Base-by-base conservation (phyloP, 2,329 filamentous ascomycete genomes). In the Fusarium sp. region DNA sequence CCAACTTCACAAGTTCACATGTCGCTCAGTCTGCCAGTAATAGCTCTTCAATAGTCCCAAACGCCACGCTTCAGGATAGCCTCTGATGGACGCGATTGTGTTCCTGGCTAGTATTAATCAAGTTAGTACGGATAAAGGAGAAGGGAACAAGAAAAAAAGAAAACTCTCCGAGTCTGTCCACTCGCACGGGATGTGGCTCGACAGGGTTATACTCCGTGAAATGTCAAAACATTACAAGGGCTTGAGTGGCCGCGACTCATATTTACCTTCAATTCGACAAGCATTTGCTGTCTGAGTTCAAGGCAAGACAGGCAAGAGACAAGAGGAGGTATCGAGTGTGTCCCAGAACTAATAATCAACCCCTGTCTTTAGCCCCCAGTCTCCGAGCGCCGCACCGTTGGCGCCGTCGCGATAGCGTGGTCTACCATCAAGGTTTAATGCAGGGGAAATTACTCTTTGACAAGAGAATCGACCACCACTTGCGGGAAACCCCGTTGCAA, bases 341-440 rank as follows among this genome's bases (percentile, higher is more conserved):
- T 60, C 24, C 25, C 58, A 47, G 65, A 41, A 65, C 63, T 61
- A 37, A 61, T 30, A 55, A 66, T 29, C 54, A 57, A 51, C 56
- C 56, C 67, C 51, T 67, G 63, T 47, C 34, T 41, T 22, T 58
- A 22, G n/a, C 20, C 52, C 46, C 67, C 25, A 44, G 58, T 41
- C 62, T 41, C 67, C 20, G 61, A 73, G 57, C 72, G 72, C 72
- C 72, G 72, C 72, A 74, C 72, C 72, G 72, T 74, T 74, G 72
- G 55, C 72, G 72, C 72, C 72, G 72, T 53, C 69, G 67, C 68
- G 65, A 53, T 74, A 60, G 70, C 65, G 60, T 47, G 61, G 65
- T 58, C 27, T 44, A 63, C 70, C 72, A 72, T 70, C 70, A 71
- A 58, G 72, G 72, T 74, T 67, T 73, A 67, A 70, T 74, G 72